phyloP scores from a whole-genome alignment of 768 basidiomycete genomes.

The Kwoniella sp. region DNA sequence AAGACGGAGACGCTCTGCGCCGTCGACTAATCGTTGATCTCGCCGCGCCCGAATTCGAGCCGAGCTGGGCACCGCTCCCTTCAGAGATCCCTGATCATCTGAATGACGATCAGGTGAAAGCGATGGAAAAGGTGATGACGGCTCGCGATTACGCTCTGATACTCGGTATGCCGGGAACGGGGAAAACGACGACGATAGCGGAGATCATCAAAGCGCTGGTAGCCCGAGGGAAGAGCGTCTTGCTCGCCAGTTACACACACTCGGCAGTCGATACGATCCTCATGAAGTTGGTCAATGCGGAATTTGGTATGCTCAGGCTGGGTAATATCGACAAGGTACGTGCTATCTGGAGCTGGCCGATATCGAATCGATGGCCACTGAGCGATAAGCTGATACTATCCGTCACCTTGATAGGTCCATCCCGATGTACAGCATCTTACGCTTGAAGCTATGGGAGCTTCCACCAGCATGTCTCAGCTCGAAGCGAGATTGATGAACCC shows the following conservation, averaged over 20 bases:
- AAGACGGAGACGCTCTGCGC: conserved; percentile 67
- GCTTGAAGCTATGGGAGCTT: conserved; percentile 62
- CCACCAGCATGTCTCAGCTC: conserved; percentile 75
- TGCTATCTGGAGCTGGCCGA: neutral
- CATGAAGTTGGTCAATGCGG: conserved; percentile 70
- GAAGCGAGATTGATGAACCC: conserved; percentile 82
- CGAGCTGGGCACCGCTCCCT: conserved; percentile 37
- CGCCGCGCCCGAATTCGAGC: conserved; percentile 66
- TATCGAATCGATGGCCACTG: neutral
- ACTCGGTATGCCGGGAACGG: conserved; percentile 97
- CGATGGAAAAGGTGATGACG: conserved; percentile 71
- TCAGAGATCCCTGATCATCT: conserved; percentile 59
- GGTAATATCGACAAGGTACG: conserved; percentile 89
- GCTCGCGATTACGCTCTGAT: conserved; percentile 90
- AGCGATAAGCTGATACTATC: neutral
- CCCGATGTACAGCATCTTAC: conserved; percentile 75
- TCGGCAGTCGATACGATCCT: conserved; percentile 98
- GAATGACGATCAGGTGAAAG: conserved; percentile 72
- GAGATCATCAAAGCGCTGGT: conserved; percentile 81
- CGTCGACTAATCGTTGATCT: conserved; percentile 82
- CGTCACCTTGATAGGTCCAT: conserved; percentile 66
- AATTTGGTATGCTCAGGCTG: conserved; percentile 76
- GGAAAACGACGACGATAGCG: conserved; percentile 93
- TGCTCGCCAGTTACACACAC: conserved; percentile 92
- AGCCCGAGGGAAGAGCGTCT: conserved; percentile 76